Conservation (phyloP, 2,329 filamentous ascomycete species). For the Capronia americana region DNA sequence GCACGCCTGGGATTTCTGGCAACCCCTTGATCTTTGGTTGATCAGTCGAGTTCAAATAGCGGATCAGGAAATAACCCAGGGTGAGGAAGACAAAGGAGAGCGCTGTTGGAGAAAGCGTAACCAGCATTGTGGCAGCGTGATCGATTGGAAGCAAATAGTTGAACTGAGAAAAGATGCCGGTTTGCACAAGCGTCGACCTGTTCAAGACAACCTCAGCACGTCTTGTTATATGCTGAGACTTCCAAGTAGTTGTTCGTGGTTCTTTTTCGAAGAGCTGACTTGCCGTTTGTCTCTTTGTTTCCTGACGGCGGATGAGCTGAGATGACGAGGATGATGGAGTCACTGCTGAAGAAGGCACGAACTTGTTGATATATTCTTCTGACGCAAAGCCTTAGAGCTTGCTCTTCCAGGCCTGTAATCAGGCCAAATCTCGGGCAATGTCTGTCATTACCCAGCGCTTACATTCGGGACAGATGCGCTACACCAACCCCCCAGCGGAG, state of each 20-base stretch:
- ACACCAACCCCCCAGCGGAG: slow-evolving; percentile 2
- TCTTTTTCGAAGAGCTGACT: background rate
- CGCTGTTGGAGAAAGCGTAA: slow-evolving; percentile 33
- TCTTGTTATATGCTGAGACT: background rate
- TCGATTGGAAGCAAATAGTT: background rate
- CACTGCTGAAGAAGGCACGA: background rate
- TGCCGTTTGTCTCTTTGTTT: background rate
- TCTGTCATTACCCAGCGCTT: slow-evolving; percentile 12
- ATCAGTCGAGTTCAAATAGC: slow-evolving; percentile 59
- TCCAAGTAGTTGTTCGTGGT: background rate
- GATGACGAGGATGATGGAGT: background rate
- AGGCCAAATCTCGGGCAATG: slow-evolving; percentile 22
- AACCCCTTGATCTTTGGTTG: slow-evolving; percentile 66
- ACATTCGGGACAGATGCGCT: slow-evolving; percentile 14
- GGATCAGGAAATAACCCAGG: slow-evolving; percentile 49
- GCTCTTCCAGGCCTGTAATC: background rate
- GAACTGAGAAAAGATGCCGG: background rate
- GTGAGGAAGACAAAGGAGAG: slow-evolving; percentile 45
- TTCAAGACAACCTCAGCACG: background rate
- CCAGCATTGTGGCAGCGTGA: slow-evolving; percentile 23
- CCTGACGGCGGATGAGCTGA: background rate
- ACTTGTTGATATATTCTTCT: slow-evolving; percentile 18
- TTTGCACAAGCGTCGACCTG: background rate
- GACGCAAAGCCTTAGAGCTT: background rate
- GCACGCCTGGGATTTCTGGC: slow-evolving; percentile 67